A percentile compares a stretch with the other conserved stretches of the same genome.
Conservation (phyloP, 805 yeast species). For the Hanseniaspora occidentalis region DNA sequence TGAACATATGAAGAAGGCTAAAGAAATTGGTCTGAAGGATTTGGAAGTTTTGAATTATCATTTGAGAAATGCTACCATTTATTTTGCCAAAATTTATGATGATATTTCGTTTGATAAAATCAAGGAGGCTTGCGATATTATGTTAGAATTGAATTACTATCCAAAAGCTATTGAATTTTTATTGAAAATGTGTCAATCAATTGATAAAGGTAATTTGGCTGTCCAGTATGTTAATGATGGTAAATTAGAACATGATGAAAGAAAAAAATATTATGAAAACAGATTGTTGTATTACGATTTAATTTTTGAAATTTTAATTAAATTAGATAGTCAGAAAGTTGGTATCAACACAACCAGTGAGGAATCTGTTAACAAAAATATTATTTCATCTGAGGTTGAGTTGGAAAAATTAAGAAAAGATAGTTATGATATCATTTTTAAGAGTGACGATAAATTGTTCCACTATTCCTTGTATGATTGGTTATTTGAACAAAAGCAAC, state of each 20-base stretch:
- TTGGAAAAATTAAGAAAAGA: constrained; percentile 48
- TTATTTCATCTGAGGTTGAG: constrained; percentile 29
- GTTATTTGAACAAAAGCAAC: constrained; percentile 68
- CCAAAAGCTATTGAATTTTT: constrained; percentile 80
- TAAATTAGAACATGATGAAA: constrained; percentile 35
- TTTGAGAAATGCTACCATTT: constrained; percentile 57
- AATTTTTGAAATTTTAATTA: constrained; percentile 62
- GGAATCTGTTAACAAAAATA: constrained; percentile 6
- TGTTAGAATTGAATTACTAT: constrained; percentile 64
- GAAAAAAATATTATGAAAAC: constrained; percentile 37
- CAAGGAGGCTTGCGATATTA: constrained; percentile 66
- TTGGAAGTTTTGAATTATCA: constrained; percentile 55
- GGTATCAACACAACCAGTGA: constrained; percentile 23
- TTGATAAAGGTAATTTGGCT: constrained; percentile 50
- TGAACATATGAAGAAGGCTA: constrained; percentile 82
- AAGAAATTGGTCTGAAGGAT: constrained; percentile 58
- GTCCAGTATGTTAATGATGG: constrained; percentile 44
- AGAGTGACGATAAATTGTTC: constrained; percentile 69
- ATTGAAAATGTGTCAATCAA: constrained; percentile 58
- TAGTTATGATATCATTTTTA: constrained; percentile 63
- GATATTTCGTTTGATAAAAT: constrained; percentile 68
- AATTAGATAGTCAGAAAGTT: constrained; percentile 49
- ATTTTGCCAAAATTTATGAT: constrained; percentile 71
- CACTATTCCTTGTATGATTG: constrained; percentile 89
- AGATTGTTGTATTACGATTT: constrained; percentile 54